Percentiles rank a stretch among this genome's conserved stretches.
These are phyloP conservation scores for Mycosphaerella arachidis DNA, from an alignment of 2,329 filamentous ascomycete genomes.

Conservation along the genomic window DNA sequence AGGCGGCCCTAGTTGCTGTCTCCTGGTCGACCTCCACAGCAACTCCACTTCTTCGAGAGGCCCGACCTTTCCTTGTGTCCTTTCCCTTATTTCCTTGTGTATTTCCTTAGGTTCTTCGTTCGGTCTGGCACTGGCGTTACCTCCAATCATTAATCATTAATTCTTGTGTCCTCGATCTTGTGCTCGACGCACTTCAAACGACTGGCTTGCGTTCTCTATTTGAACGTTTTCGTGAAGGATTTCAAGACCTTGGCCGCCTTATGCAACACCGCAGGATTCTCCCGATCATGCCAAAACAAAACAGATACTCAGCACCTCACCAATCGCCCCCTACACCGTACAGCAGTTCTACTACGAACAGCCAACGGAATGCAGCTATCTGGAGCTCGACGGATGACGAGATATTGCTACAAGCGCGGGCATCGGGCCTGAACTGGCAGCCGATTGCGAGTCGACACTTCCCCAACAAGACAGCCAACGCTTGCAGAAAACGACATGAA, in stretches of 20 bases:
- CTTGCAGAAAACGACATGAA: slow-evolving; percentile 85
- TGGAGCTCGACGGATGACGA: slow-evolving; percentile 75
- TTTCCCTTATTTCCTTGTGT: slow-evolving; percentile 30
- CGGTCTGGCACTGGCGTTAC: slow-evolving; percentile 31
- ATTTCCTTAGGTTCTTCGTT: slow-evolving; percentile 28
- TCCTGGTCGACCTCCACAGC: slow-evolving; percentile 3
- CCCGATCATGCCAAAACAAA: slow-evolving; percentile 45
- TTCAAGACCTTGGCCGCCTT: slow-evolving; percentile 2
- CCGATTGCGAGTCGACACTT: slow-evolving; percentile 75
- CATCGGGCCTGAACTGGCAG: slow-evolving; percentile 75
- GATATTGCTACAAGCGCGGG: slow-evolving; percentile 65
- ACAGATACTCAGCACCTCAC: slow-evolving; percentile 29
- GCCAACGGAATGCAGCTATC: slow-evolving; percentile 38
- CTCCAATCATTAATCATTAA: slow-evolving; percentile 19
- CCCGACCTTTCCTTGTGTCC: slow-evolving; percentile 14
- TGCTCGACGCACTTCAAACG: slow-evolving; percentile 24
- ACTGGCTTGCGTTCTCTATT: slow-evolving; percentile 9
- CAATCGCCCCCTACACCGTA: slow-evolving; percentile 34
- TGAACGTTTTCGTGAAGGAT: not conserved
- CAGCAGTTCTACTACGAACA: slow-evolving; percentile 29
- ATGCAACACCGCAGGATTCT: slow-evolving; percentile 25
- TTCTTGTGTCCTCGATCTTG: slow-evolving; percentile 8
- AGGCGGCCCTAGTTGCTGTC: slow-evolving; percentile 12
- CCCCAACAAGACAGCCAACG: slow-evolving; percentile 70
- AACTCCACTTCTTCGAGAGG: not conserved